Evolutionary conservation across 768 basidiomycete species (phyloP).

Genomic region (Mycena pura): DNA sequence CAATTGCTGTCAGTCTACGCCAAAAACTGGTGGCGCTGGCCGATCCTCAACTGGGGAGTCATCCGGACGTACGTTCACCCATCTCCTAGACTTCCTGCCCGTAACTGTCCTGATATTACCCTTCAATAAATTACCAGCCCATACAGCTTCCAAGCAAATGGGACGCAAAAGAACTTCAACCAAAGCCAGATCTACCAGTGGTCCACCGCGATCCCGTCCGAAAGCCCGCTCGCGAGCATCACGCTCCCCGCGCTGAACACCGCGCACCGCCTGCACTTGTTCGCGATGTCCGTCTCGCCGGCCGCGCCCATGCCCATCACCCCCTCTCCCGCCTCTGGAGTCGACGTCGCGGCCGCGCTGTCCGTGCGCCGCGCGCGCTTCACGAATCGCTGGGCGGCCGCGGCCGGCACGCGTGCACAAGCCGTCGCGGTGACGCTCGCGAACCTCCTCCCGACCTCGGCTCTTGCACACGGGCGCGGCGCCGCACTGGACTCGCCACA

Average conservation of each 20-base stretch:
- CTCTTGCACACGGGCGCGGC: slow-evolving; percentile 26
- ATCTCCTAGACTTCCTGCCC: too few relatives aligned
- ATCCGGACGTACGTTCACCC: slow-evolving; percentile 9
- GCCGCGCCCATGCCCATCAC: slow-evolving; percentile 27
- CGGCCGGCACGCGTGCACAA: slow-evolving; percentile 47
- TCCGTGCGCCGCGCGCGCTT: slow-evolving; percentile 52
- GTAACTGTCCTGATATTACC: too few relatives aligned
- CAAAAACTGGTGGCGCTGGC: slow-evolving; percentile 21
- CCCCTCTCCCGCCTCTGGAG: slow-evolving; percentile 1
- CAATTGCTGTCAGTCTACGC: slow-evolving; percentile 2
- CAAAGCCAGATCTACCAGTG: slow-evolving; percentile 15
- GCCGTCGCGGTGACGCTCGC: slow-evolving; percentile 58
- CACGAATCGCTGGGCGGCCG: slow-evolving; percentile 53
- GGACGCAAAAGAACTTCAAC: neutral
- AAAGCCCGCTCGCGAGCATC: slow-evolving; percentile 9
- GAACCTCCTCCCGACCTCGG: slow-evolving; percentile 51
- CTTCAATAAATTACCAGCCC: slow-evolving; percentile 2
- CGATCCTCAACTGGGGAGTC: slow-evolving; percentile 15
- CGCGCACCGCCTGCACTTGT: slow-evolving; percentile 50
- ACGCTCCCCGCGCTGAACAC: slow-evolving; percentile 31
- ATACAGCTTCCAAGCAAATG: slow-evolving; percentile 5
- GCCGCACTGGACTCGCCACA: slow-evolving; percentile 31
- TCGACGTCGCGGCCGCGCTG: slow-evolving; percentile 38
- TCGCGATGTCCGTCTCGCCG: slow-evolving; percentile 51
- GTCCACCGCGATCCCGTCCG: slow-evolving; percentile 15